Evolutionary conservation across 2,329 filamentous ascomycete genomes (phyloP).

Genomic region (Fusarium nygamai): DNA sequence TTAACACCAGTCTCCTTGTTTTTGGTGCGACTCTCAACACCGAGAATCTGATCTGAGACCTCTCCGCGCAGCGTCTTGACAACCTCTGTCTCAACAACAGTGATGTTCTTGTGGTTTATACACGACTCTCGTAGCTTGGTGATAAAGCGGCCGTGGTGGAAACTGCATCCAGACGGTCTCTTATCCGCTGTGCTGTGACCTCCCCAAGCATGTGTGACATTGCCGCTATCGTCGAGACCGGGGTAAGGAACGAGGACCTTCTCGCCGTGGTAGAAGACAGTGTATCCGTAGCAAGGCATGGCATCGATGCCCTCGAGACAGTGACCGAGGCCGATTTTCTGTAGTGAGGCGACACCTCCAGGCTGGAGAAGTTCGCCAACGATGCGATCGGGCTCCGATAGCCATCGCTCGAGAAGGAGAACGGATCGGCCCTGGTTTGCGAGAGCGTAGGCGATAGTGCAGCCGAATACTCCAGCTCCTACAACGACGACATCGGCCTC

Average conservation of each 20-base stretch:
- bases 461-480: slow-evolving; percentile 90
- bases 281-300: slow-evolving; percentile 83
- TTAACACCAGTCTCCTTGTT: slow-evolving; percentile 66
- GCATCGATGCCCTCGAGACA: slow-evolving; percentile 92
- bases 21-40: slow-evolving; percentile 78
- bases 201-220: slow-evolving; percentile 51
- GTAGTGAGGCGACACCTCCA: slow-evolving; percentile 83
- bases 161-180: slow-evolving; percentile 76
- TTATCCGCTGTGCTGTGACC: slow-evolving; percentile 49
- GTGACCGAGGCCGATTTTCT: slow-evolving; percentile 80
- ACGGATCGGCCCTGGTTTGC: slow-evolving; percentile 92
- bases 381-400: slow-evolving; percentile 94
- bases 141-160: slow-evolving; percentile 97
- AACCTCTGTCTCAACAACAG: slow-evolving; percentile 89
- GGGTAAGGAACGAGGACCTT: slow-evolving; percentile 85
- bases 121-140: slow-evolving; percentile 81
- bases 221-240: slow-evolving; percentile 60
- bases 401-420: slow-evolving; percentile 84
- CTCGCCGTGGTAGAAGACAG: slow-evolving; percentile 82
- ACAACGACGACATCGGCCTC: slow-evolving; percentile 89
- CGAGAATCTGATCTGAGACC: slow-evolving; percentile 77
- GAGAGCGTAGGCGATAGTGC: slow-evolving; percentile 83
- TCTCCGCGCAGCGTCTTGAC: slow-evolving; percentile 77
- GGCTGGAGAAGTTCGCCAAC: slow-evolving; percentile 96
- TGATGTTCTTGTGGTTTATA: slow-evolving; percentile 81